A percentile compares a stretch with the other conserved stretches of the same genome.
These are phyloP conservation scores for Aspergillus puulaauensis DNA, from an alignment of 2,329 filamentous ascomycete genomes.

Conservation along the genomic window DNA sequence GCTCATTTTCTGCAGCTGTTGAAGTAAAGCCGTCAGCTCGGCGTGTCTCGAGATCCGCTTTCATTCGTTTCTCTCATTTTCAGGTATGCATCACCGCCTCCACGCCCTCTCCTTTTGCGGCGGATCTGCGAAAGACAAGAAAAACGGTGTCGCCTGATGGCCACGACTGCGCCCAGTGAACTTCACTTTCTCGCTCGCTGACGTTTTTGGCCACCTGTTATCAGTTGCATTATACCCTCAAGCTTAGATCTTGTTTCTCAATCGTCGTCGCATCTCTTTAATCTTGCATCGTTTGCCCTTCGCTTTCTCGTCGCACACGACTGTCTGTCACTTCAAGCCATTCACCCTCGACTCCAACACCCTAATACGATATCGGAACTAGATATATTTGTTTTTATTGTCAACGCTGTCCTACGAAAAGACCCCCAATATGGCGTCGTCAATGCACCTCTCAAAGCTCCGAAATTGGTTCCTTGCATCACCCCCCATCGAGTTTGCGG, in stretches of 20 bases:
- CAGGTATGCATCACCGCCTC: slow-evolving; percentile 8
- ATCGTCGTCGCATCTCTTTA: slow-evolving; percentile 3
- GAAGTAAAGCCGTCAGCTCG: neutral
- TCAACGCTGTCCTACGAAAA: neutral
- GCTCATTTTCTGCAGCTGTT: neutral
- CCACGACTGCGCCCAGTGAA: slow-evolving; percentile 17
- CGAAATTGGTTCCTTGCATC: slow-evolving; percentile 80
- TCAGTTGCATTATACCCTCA: slow-evolving; percentile 7
- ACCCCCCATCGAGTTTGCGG: slow-evolving; percentile 87
- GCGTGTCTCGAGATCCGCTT: neutral
- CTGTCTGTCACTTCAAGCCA: neutral
- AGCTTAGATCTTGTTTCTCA: slow-evolving; percentile 2
- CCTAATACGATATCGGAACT: neutral
- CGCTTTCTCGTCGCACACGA: neutral
- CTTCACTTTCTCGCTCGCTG: slow-evolving; percentile 7
- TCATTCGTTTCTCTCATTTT: neutral
- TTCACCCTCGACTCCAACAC: neutral
- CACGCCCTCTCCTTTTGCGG: slow-evolving; percentile 1
- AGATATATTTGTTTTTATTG: neutral
- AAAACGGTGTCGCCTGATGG: slow-evolving; percentile 31
- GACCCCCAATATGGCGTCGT: slow-evolving; percentile 41
- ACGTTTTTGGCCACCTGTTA: slow-evolving; percentile 2
- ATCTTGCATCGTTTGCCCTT: neutral
- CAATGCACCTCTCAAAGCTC: slow-evolving; percentile 60
- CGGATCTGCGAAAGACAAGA: slow-evolving; percentile 13